Conservation (phyloP, 2,329 filamentous ascomycete genomes). For the Epichloe uncinata region DNA sequence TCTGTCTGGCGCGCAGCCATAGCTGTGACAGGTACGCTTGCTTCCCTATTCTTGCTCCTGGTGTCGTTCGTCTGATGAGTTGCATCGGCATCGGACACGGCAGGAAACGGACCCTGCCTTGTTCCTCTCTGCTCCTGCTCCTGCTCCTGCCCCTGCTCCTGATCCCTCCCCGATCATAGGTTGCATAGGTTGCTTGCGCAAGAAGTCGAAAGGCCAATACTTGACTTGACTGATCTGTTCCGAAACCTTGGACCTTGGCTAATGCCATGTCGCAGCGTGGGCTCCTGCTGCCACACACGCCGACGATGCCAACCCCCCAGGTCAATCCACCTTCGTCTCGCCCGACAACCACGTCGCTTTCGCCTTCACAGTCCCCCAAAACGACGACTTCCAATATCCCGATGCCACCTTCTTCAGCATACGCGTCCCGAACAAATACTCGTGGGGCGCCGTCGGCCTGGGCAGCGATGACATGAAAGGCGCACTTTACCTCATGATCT, state of each 20-base stretch:
- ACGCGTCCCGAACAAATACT: conserved; percentile 28
- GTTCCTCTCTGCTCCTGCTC: no score
- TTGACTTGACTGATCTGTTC: neutral
- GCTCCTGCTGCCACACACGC: conserved; percentile 13
- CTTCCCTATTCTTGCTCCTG: no score
- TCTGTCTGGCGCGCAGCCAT: conserved; percentile 17
- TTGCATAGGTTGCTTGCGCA: neutral
- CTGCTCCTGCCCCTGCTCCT: no score
- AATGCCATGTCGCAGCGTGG: conserved; percentile 9
- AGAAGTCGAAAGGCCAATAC: neutral
- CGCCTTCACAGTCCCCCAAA: conserved; percentile 34
- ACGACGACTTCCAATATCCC: conserved; percentile 25
- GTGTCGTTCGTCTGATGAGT: neutral
- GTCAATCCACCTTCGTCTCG: conserved; percentile 31
- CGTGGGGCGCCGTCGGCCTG: conserved; percentile 43
- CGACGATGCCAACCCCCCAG: conserved; percentile 15
- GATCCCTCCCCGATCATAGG: neutral
- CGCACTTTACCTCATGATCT: conserved; percentile 41
- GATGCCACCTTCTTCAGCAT: conserved; percentile 37
- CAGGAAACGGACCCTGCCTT: neutral
- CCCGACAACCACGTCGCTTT: conserved; percentile 32
- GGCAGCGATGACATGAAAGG: conserved; percentile 38
- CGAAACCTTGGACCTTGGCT: neutral
- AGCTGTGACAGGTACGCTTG: conserved; percentile 14
- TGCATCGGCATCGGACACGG: neutral